Percentiles rank a stretch among this genome's conserved stretches.
These are phyloP conservation scores for Abrus pulchellus DNA, from an alignment of 306 rosid species.

Conservation along the genomic window DNA sequence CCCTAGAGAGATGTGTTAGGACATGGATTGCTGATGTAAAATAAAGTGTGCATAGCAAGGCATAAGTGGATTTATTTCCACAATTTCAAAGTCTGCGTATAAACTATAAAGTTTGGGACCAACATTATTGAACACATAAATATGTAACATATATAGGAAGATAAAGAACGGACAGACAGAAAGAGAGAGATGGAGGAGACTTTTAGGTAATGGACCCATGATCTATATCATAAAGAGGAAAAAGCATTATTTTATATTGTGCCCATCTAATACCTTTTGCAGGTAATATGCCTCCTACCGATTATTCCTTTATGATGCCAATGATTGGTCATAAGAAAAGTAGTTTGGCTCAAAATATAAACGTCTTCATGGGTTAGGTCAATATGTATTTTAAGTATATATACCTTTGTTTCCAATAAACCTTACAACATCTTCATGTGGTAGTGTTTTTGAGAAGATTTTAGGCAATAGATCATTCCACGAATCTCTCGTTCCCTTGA, in stretches of 20 bases:
- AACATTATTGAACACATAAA: conserved; percentile 60
- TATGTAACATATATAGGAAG: conserved; percentile 2
- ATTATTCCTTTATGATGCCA: conserved; percentile 69
- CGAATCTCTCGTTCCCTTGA: conserved; percentile 53
- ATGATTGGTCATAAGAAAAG: conserved; percentile 63
- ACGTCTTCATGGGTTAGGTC: conserved; percentile 64
- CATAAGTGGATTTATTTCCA: conserved; percentile 11
- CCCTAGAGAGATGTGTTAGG: conserved; percentile 27
- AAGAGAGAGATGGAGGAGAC: conserved; percentile 53
- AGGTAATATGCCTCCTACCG: conserved; percentile 77
- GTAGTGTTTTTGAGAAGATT: conserved; percentile 37
- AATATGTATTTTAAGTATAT: conserved; percentile 50
- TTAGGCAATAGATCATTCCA: conserved; percentile 44
- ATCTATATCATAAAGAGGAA: conserved; percentile 45
- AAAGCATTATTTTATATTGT: conserved; percentile 52
- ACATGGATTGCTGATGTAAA: conserved; percentile 19
- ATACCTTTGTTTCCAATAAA: conserved; percentile 56
- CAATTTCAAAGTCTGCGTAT: conserved; percentile 34
- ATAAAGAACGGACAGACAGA: conserved; percentile 46
- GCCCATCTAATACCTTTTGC: conserved; percentile 65
- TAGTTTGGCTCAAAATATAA: conserved; percentile 52
- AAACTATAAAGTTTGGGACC: conserved; percentile 34
- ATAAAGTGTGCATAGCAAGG: conserved; percentile 13
- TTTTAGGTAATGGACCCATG: conserved; percentile 60
- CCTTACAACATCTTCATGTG: conserved; percentile 58